Conservation (phyloP, 306 rosid species). For the Pterocarpus macrocarpus region DNA sequence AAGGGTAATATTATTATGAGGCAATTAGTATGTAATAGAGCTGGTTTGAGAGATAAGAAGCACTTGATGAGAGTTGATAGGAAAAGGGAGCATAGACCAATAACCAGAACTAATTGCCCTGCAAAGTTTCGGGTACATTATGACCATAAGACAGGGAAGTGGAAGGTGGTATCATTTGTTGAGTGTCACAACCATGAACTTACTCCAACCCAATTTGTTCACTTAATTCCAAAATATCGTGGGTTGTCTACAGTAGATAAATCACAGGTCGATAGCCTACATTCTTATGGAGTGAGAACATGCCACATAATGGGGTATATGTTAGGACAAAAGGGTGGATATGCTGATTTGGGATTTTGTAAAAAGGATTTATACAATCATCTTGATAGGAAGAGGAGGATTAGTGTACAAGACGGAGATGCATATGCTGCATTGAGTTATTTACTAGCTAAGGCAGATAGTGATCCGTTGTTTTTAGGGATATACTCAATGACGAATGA, state of each 20-base stretch:
- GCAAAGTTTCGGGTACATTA: background rate
- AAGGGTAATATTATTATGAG: too few relatives aligned
- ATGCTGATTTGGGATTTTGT: background rate
- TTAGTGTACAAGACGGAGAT: too few relatives aligned
- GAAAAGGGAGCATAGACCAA: background rate
- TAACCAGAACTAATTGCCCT: background rate
- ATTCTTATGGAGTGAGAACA: background rate
- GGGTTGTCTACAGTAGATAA: too few relatives aligned
- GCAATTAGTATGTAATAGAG: too few relatives aligned
- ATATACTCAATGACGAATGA: too few relatives aligned
- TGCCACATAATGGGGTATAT: background rate
- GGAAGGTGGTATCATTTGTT: background rate
- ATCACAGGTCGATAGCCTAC: too few relatives aligned
- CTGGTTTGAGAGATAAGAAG: background rate
- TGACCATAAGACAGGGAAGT: background rate
- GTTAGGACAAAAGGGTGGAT: background rate
- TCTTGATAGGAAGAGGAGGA: too few relatives aligned
- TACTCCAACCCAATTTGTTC: background rate
- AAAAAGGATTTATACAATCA: too few relatives aligned
- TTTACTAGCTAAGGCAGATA: too few relatives aligned
- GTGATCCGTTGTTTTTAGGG: too few relatives aligned
- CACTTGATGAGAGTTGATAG: background rate
- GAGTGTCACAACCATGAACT: background rate
- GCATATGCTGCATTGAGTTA: too few relatives aligned
- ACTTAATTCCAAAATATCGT: too few relatives aligned